These are phyloP conservation scores for Volvox africanus DNA, from an alignment of 139 green algal species.

Conservation along the genomic window DNA sequence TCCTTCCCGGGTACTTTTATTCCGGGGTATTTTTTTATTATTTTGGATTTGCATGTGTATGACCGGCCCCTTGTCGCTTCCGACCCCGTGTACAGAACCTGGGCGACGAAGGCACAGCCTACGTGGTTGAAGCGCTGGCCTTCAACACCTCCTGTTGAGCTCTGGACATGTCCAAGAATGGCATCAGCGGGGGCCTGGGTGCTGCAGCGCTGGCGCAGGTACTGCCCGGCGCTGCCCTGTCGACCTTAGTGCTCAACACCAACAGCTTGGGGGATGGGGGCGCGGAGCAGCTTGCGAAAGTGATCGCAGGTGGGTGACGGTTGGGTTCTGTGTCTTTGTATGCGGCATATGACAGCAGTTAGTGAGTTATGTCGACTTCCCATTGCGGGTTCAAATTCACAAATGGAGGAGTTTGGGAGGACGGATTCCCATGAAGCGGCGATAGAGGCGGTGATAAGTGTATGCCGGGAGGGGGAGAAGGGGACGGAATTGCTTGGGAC, in stretches of 20 bases:
- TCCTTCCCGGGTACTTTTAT: too few relatives aligned
- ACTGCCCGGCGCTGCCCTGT: slow-evolving; percentile 66
- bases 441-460: too few relatives aligned
- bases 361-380: too few relatives aligned
- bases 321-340: too few relatives aligned
- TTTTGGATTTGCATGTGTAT: too few relatives aligned
- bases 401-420: too few relatives aligned
- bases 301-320: slow-evolving; percentile 59
- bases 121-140: slow-evolving; percentile 90
- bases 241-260: slow-evolving; percentile 82
- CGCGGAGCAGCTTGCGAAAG: slow-evolving; percentile 73
- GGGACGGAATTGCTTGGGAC: too few relatives aligned
- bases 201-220: slow-evolving; percentile 74
- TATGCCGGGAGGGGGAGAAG: too few relatives aligned
- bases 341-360: too few relatives aligned
- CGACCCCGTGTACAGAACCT: slow-evolving; percentile 74
- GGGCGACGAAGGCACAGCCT: slow-evolving; percentile 87
- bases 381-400: too few relatives aligned
- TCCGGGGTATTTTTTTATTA: too few relatives aligned
- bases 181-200: slow-evolving; percentile 80
- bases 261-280: slow-evolving; percentile 79
- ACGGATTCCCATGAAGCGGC: too few relatives aligned
- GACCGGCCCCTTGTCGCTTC: background rate
- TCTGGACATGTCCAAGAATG: slow-evolving; percentile 93
- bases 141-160: slow-evolving; percentile 90